Conservation (phyloP, 2,329 filamentous ascomycete species). For the Sphaerostilbella broomeana region DNA sequence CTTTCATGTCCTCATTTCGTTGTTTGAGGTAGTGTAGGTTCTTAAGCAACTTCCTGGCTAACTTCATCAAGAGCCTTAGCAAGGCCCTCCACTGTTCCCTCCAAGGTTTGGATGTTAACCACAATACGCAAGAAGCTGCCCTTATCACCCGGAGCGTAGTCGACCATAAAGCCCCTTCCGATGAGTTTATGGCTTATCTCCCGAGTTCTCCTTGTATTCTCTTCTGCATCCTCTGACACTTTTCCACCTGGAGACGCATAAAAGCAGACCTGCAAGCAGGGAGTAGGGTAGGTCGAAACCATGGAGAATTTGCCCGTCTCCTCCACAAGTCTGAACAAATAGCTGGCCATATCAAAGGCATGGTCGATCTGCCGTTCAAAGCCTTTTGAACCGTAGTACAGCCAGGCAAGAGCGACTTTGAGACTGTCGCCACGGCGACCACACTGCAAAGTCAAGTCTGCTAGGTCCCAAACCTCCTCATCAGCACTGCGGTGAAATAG, state of each 20-base stretch:
- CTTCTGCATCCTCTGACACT: slow-evolving; percentile 34
- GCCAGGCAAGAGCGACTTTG: slow-evolving; percentile 83
- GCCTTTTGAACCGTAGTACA: slow-evolving; percentile 75
- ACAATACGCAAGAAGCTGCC: slow-evolving; percentile 56
- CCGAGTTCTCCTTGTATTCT: slow-evolving; percentile 45
- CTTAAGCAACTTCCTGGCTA: slow-evolving; percentile 22
- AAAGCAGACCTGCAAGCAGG: slow-evolving; percentile 92
- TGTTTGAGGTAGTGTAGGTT: neutral
- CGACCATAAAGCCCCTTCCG: slow-evolving; percentile 51
- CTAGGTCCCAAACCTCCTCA: slow-evolving; percentile 74
- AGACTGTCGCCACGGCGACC: slow-evolving; percentile 78
- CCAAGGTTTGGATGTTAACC: slow-evolving; percentile 49
- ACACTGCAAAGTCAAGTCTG: slow-evolving; percentile 89
- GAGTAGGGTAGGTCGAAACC: slow-evolving; percentile 68
- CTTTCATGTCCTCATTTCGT: neutral
- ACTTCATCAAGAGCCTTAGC: slow-evolving; percentile 47
- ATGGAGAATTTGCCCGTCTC: slow-evolving; percentile 57
- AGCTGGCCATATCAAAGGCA: slow-evolving; percentile 64
- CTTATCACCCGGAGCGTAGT: slow-evolving; percentile 51
- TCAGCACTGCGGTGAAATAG: slow-evolving; percentile 60
- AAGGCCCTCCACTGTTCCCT: slow-evolving; percentile 45
- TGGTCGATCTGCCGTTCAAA: slow-evolving; percentile 64
- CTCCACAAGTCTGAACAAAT: slow-evolving; percentile 58
- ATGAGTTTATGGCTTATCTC: slow-evolving; percentile 43
- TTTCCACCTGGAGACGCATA: slow-evolving; percentile 62